Evolutionary conservation across 2,329 filamentous ascomycete species (phyloP).

Genomic region (Colletotrichum truncatum): DNA sequence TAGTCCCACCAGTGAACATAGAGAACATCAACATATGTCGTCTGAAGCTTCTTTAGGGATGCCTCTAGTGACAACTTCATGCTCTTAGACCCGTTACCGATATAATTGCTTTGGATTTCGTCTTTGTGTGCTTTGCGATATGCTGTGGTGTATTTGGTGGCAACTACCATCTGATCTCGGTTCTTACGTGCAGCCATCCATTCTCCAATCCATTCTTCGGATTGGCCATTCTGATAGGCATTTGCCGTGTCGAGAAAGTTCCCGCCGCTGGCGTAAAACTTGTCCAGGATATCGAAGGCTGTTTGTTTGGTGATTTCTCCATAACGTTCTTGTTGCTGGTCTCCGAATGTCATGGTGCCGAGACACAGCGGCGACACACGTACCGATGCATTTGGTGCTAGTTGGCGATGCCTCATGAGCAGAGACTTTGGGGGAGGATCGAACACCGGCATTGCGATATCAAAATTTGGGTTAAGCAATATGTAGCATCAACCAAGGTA

Average conservation of each 20-base stretch:
- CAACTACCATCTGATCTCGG: slow-evolving; percentile 63
- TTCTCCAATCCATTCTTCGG: slow-evolving; percentile 65
- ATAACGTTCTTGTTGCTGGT: slow-evolving; percentile 10
- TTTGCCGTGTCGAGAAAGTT: slow-evolving; percentile 75
- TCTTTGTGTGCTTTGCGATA: slow-evolving; percentile 44
- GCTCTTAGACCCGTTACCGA: slow-evolving; percentile 51
- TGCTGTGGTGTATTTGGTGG: slow-evolving; percentile 64
- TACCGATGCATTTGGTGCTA: slow-evolving; percentile 57
- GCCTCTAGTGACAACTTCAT: slow-evolving; percentile 50
- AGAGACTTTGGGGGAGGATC: too few species aligned
- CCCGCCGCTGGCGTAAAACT: slow-evolving; percentile 64
- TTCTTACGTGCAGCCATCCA: slow-evolving; percentile 59
- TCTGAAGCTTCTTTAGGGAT: slow-evolving; percentile 53
- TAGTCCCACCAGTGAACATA: slow-evolving; percentile 55
- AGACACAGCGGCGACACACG: slow-evolving; percentile 60
- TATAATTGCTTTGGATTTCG: slow-evolving; percentile 42
- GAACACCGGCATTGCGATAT: too few species aligned
- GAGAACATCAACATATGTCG: slow-evolving; percentile 52
- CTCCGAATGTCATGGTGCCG: slow-evolving; percentile 62
- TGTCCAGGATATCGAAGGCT: slow-evolving; percentile 65
- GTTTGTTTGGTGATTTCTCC: slow-evolving; percentile 52
- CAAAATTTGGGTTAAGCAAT: too few species aligned
- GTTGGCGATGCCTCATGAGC: slow-evolving; percentile 59
- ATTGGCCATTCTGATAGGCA: slow-evolving; percentile 66
- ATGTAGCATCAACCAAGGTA: too few species aligned